Percentiles rank a stretch among this genome's conserved stretches.
Conservation (phyloP, 129 eudicot genomes). For the Artemisia argyi region DNA sequence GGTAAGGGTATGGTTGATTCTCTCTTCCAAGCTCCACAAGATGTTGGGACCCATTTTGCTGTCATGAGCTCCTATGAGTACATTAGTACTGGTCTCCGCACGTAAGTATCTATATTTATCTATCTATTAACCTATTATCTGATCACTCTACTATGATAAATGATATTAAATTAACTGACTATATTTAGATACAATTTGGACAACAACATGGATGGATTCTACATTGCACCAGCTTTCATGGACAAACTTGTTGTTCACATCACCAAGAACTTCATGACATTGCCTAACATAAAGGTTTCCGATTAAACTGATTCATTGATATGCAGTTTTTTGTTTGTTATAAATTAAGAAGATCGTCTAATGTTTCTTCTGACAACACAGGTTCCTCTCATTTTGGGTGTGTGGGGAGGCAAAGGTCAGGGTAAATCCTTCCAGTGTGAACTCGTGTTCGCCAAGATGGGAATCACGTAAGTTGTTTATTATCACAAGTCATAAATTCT, state of each 20-base stretch:
- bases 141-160: not conserved
- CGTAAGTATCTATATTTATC: constrained; percentile 36
- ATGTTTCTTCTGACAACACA: not conserved
- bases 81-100: constrained; percentile 71
- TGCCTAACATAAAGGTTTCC: constrained; percentile 95
- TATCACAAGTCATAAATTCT: not conserved
- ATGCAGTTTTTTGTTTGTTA: not conserved
- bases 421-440: constrained; percentile 99
- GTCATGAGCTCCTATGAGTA: constrained; percentile 84
- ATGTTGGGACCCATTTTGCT: constrained; percentile 70
- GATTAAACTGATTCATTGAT: not conserved
- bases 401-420: constrained; percentile 99
- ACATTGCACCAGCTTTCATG: constrained; percentile 99
- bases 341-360: not conserved
- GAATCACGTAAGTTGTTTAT: constrained; percentile 67
- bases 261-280: constrained; percentile 92
- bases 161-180: not conserved
- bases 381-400: constrained; percentile 98
- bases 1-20: constrained; percentile 91
- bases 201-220: constrained; percentile 79
- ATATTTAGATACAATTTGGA: constrained; percentile 66
- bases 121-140: not conserved
- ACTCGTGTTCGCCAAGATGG: constrained; percentile 98
- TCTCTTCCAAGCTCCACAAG: constrained; percentile 92
- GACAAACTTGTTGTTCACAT: constrained; percentile 98